A percentile compares a stretch with the other conserved stretches of the same genome.
These are phyloP conservation scores for Gloeophyllum trabeum DNA, from an alignment of 768 basidiomycete genomes.

Conservation along the genomic window DNA sequence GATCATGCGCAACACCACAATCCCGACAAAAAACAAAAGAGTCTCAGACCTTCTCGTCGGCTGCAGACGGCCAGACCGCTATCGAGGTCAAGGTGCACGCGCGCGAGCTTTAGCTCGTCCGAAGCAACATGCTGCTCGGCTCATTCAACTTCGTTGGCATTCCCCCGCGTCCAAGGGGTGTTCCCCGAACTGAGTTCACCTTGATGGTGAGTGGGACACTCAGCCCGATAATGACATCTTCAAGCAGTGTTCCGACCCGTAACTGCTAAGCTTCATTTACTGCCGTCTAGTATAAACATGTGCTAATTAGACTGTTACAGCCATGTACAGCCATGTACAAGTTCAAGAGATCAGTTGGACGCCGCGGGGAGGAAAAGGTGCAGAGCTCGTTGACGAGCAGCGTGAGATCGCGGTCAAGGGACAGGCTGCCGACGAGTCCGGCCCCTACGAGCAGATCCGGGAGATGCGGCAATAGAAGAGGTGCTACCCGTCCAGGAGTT, in stretches of 20 bases:
- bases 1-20: slow-evolving; percentile 95
- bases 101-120: slow-evolving; percentile 96
- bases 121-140: slow-evolving; percentile 97
- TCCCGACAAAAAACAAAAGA: slow-evolving; percentile 83
- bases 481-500: too few relatives aligned
- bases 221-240: slow-evolving; percentile 97
- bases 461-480: too few relatives aligned
- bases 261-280: too few relatives aligned
- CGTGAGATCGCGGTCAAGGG: slow-evolving; percentile 86
- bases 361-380: slow-evolving; percentile 89
- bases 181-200: slow-evolving; percentile 75
- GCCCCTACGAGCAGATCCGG: slow-evolving; percentile 81
- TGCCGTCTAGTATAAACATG: too few relatives aligned
- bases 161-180: slow-evolving; percentile 68
- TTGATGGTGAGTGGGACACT: slow-evolving; percentile 60
- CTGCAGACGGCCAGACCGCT: slow-evolving; percentile 97
- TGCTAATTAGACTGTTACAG: too few relatives aligned
- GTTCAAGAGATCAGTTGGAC: slow-evolving; percentile 95
- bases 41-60: slow-evolving; percentile 97
- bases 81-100: slow-evolving; percentile 99
- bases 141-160: slow-evolving; percentile 99
- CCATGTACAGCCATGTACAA: slow-evolving; percentile 96
- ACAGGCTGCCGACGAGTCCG: slow-evolving; percentile 68
- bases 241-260: too few relatives aligned
- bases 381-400: slow-evolving; percentile 76